phyloP scores from a whole-genome alignment of 2,329 filamentous ascomycete genomes.

The Fusarium sp. region DNA sequence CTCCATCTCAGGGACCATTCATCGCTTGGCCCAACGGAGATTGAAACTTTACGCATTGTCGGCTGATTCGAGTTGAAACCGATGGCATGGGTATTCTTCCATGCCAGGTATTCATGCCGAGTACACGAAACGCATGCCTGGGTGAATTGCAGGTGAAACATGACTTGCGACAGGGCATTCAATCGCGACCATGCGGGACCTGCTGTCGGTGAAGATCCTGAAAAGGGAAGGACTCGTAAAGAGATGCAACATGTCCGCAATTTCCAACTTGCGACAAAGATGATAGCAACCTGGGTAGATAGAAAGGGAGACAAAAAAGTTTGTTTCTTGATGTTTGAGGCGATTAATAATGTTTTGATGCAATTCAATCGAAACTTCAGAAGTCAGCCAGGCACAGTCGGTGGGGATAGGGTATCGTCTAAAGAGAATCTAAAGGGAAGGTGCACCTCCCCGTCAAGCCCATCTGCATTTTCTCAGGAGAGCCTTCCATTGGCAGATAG shows the following conservation, averaged over 20 bases:
- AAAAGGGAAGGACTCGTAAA: not conserved
- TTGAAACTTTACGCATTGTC: not conserved
- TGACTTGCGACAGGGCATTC: not conserved
- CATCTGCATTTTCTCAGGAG: not conserved
- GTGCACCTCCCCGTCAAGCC: not conserved
- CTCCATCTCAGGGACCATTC: conserved; percentile 9
- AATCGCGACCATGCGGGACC: not conserved
- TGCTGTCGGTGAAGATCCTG: not conserved
- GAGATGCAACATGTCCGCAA: not conserved
- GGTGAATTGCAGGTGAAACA: not conserved
- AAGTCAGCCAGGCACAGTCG: not conserved
- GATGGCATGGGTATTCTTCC: not conserved
- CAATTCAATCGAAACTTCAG: not conserved
- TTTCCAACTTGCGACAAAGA: not conserved
- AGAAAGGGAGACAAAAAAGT: not conserved
- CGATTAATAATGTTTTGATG: not conserved
- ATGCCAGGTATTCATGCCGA: not conserved
- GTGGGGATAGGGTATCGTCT: not conserved
- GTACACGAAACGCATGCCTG: not conserved
- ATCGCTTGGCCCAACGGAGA: not conserved
- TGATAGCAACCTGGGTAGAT: not conserved
- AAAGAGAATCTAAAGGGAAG: not conserved
- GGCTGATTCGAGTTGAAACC: not conserved
- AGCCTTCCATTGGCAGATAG: not conserved
- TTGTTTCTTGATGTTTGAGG: not conserved